These are phyloP conservation scores for Puccinia hordei DNA, from an alignment of 1,284 basidiomycete species.

Conservation along the genomic window DNA sequence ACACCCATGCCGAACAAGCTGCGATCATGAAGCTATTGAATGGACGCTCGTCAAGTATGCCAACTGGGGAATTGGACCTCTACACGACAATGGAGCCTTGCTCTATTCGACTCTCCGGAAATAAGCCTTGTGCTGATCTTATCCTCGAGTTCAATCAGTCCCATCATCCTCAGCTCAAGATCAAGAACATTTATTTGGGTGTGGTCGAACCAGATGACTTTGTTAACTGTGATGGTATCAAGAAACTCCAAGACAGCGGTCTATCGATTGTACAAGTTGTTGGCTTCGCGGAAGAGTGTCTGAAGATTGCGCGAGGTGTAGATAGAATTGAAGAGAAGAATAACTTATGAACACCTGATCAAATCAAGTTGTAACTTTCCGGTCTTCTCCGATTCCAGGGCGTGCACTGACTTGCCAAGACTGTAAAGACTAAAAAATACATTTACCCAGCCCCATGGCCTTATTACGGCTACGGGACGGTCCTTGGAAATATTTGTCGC, in stretches of 20 bases:
- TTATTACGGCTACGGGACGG: too few species aligned
- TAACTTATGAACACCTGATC: too few species aligned
- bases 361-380: too few species aligned
- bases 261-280: constrained; percentile 75
- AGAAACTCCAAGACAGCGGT: constrained; percentile 73
- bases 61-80: constrained; percentile 67
- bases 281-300: constrained; percentile 70
- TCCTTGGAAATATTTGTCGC: too few species aligned
- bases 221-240: constrained; percentile 85
- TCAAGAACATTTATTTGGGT: constrained; percentile 81
- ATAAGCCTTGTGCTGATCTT: constrained; percentile 81
- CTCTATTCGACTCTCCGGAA: constrained; percentile 81
- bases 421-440: too few species aligned
- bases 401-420: too few species aligned
- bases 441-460: too few species aligned
- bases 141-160: constrained; percentile 66
- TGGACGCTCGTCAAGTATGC: constrained; percentile 54
- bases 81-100: constrained; percentile 99
- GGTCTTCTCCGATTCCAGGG: too few species aligned
- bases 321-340: background rate
- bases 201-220: constrained; percentile 93
- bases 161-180: constrained; percentile 61
- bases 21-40: constrained; percentile 70
- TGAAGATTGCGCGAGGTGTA: constrained; percentile 67
- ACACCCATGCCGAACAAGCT: constrained; percentile 97